Base-by-base conservation (phyloP, 202 grass and related monocot genomes). In the Musa balbisiana region DNA sequence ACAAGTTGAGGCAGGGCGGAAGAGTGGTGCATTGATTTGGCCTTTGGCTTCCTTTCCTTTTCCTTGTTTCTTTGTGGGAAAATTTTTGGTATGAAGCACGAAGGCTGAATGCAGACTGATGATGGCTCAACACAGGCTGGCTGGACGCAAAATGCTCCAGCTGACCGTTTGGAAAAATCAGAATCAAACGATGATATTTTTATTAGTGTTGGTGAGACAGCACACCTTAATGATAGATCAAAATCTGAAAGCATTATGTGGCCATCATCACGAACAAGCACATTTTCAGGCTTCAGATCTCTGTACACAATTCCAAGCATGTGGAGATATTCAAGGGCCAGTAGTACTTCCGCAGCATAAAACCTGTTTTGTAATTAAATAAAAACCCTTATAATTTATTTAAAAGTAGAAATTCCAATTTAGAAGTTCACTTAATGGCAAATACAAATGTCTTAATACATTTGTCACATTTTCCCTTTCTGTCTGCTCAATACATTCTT, bases 201-300 rank as follows among this genome's bases (percentile, higher is more conserved):
- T 76, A 96, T 90, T 12, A 96, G 83, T 65, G 89, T 96, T 58
- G 92, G 92, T 54, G 89, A 96, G 22, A 96, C 92, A 2, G 85
- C 83, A 74, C 92, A 43, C 33, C 33, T 43, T 43, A 43, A 43
- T 43, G 33, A 43, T 43, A 43, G 33, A 43, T 43, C 33, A 43
- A 43, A 43, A 43, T 43, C 33, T 43, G 33, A 43, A 43, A 43
- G 33, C 33, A 43, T 43, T 43, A 43, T 43, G 33, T 43, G 33
- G 33, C 33, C 33, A 43, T 43, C 33, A 43, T 43, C 33, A 43
- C 33, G 33, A 43, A 43, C 33, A 43, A 43, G 33, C 33, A 43
- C 33, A 43, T 43, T 43, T 43, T 43, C 33, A 43, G 33, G 33
- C 33, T 43, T 43, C 33, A 43, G 33, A 8, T 43, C 33, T 43